These are phyloP conservation scores for Entophlyctis luteolus DNA, from an alignment of 192 early-diverging fungal genomes.

Conservation along the genomic window DNA sequence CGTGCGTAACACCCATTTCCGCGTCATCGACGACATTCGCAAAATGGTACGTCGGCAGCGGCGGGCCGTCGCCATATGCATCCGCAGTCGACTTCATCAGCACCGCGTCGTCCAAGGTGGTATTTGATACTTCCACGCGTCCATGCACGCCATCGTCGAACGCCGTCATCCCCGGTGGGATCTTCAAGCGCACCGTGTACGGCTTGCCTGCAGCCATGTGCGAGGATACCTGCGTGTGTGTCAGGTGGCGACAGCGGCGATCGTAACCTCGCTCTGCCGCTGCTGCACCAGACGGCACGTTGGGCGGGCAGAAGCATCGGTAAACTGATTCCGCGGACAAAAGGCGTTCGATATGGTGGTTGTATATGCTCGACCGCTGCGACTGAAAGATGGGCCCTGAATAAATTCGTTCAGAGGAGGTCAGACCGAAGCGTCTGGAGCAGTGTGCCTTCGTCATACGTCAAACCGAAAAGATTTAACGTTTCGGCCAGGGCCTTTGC, in stretches of 20 bases:
- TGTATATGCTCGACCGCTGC: constrained; percentile 69
- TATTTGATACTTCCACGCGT: constrained; percentile 62
- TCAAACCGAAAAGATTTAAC: constrained; percentile 73
- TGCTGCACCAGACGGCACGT: constrained; percentile 54
- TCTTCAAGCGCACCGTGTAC: constrained; percentile 71
- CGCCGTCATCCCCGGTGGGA: constrained; percentile 51
- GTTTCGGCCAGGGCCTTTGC: constrained; percentile 61
- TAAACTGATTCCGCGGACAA: constrained; percentile 68
- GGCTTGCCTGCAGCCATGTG: constrained; percentile 53
- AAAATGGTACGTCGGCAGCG: constrained; percentile 89
- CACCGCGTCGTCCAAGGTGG: constrained; percentile 80
- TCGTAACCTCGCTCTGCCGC: constrained; percentile 70
- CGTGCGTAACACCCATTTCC: constrained; percentile 86
- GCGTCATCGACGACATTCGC: constrained; percentile 94
- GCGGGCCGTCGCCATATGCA: constrained; percentile 86
- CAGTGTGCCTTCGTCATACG: constrained; percentile 65
- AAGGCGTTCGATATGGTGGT: constrained; percentile 60
- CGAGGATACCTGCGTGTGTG: constrained; percentile 59
- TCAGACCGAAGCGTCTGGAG: neutral
- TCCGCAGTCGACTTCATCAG: constrained; percentile 86
- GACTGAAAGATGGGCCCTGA: constrained; percentile 75
- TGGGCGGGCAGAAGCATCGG: constrained; percentile 79
- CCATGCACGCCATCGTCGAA: constrained; percentile 77
- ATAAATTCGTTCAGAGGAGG: neutral
- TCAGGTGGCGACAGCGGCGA: constrained; percentile 69